phyloP scores from a whole-genome alignment of 108 stramenopile genomes.

The Nitzschia inconspicua region DNA sequence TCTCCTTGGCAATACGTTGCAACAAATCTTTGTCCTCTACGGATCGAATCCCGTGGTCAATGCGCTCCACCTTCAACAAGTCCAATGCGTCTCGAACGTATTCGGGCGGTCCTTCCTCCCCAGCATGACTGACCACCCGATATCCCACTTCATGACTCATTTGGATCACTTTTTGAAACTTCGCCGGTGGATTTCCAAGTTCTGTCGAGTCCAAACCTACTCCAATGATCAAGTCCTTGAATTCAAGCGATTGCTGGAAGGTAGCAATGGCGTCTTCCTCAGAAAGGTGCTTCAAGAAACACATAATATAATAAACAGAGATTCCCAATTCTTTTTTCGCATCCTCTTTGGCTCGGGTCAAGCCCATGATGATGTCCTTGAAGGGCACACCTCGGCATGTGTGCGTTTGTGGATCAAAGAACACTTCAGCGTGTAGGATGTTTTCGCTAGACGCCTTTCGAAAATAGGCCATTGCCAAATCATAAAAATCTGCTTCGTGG shows the following conservation, averaged over 20 bases:
- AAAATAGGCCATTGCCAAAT: constrained; percentile 37
- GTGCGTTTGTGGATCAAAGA: constrained; percentile 49
- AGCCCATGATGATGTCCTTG: constrained; percentile 26
- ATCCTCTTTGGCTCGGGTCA: constrained; percentile 22
- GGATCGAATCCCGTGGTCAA: constrained; percentile 43
- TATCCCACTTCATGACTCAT: constrained; percentile 21
- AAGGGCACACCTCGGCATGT: constrained; percentile 30
- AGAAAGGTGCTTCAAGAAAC: constrained; percentile 28
- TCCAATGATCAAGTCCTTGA: constrained; percentile 23
- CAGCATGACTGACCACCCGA: constrained; percentile 31
- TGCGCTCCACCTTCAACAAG: constrained; percentile 27
- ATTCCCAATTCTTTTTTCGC: constrained; percentile 22
- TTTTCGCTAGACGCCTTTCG: constrained; percentile 22
- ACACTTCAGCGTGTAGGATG: constrained; percentile 35
- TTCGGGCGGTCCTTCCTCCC: constrained; percentile 44
- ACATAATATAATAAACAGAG: constrained; percentile 27
- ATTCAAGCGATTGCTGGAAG: constrained; percentile 17
- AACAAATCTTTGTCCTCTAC: constrained; percentile 26
- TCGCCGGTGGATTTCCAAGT: constrained; percentile 26
- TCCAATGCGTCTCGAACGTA: constrained; percentile 31
- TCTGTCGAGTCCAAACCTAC: constrained; percentile 38
- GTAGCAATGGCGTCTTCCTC: constrained; percentile 23
- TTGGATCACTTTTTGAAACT: constrained; percentile 25
- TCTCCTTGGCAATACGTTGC: constrained; percentile 14
- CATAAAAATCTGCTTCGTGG: constrained; percentile 34